Conservation (phyloP, 257 asterid genomes). For the Petrea volubilis region DNA sequence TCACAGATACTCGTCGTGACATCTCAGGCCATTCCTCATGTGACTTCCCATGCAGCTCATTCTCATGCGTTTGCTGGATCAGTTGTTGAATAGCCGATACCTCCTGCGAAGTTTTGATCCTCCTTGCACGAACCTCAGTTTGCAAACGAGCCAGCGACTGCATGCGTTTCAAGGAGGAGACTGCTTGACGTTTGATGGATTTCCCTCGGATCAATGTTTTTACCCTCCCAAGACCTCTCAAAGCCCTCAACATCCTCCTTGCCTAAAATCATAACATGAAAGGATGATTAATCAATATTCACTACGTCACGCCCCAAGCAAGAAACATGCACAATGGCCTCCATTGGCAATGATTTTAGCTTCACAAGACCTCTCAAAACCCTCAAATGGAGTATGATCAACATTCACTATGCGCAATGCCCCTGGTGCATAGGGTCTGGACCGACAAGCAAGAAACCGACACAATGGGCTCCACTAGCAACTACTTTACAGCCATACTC, state of each 20-base stretch:
- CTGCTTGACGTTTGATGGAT: constrained; percentile 64
- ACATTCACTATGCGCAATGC: too few relatives aligned
- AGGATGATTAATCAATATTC: not conserved
- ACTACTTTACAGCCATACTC: too few relatives aligned
- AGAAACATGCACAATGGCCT: too few relatives aligned
- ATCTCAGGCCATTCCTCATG: constrained; percentile 49
- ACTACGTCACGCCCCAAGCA: too few relatives aligned
- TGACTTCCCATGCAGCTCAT: too few relatives aligned
- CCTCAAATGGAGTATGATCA: too few relatives aligned
- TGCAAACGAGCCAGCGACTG: constrained; percentile 75
- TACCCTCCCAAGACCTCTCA: constrained; percentile 72
- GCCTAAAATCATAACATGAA: constrained; percentile 44
- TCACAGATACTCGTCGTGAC: constrained; percentile 42
- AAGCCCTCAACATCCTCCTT: constrained; percentile 66
- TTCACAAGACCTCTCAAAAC: too few relatives aligned
- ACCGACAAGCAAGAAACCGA: too few relatives aligned
- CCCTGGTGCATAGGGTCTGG: too few relatives aligned
- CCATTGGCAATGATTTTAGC: too few relatives aligned
- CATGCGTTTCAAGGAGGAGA: constrained; percentile 64
- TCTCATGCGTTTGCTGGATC: constrained; percentile 54
- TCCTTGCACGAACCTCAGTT: constrained; percentile 63
- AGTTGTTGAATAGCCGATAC: constrained; percentile 50
- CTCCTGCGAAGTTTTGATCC: constrained; percentile 56
- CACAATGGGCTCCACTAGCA: too few relatives aligned
- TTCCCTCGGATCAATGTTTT: constrained; percentile 61